Evolutionary conservation across 805 yeast genomes (phyloP).

Genomic region (Candida xyloterini): DNA sequence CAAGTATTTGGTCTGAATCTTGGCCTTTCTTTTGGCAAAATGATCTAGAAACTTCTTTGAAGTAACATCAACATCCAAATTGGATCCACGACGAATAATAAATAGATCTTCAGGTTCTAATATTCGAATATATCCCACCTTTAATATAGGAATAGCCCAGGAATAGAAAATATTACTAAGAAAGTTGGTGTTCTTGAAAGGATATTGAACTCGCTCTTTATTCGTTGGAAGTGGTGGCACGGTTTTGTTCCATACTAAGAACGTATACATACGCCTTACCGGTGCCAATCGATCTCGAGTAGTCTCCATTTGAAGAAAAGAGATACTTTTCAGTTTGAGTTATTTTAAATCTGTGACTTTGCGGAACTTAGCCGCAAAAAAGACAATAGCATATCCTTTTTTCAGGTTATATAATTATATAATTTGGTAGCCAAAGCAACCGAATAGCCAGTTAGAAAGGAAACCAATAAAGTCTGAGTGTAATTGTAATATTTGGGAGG

Average conservation of each 20-base stretch:
- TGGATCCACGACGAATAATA: conserved; percentile 37
- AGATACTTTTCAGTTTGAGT: not conserved
- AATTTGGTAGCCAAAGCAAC: conserved; percentile 15
- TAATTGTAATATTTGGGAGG: conserved; percentile 1
- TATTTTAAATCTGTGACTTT: not conserved
- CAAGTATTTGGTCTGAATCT: conserved; percentile 32
- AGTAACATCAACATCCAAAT: conserved; percentile 40
- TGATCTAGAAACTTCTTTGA: conserved; percentile 35
- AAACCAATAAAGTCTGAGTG: conserved; percentile 9
- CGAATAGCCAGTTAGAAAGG: conserved; percentile 18
- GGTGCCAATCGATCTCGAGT: conserved; percentile 20
- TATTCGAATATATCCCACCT: conserved; percentile 68
- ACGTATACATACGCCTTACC: conserved; percentile 36
- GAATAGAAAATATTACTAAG: conserved; percentile 49
- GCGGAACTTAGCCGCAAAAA: not conserved
- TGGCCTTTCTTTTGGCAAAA: conserved; percentile 32
- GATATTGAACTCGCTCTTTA: conserved; percentile 48
- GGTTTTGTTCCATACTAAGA: conserved; percentile 27
- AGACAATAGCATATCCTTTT: not conserved
- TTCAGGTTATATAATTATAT: conserved; percentile 3
- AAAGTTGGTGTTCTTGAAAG: conserved; percentile 38
- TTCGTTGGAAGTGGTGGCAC: conserved; percentile 54
- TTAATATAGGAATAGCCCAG: conserved; percentile 67
- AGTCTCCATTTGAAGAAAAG: not conserved
- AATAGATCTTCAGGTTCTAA: conserved; percentile 64